phyloP scores from a whole-genome alignment of 108 stramenopile genomes.

The Epipyxis sp. region DNA sequence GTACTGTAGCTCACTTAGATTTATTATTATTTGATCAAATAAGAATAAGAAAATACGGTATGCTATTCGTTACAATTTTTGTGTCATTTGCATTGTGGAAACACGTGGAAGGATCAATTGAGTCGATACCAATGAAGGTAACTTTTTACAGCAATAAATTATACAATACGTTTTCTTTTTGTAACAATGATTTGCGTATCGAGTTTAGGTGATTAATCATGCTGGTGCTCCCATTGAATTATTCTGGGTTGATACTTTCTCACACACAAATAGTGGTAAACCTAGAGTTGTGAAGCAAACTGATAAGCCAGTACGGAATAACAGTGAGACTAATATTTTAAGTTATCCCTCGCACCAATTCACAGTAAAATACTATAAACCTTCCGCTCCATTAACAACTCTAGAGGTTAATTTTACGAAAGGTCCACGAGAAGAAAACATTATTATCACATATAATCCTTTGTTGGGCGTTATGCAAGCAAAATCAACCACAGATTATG shows the following conservation, averaged over 20 bases:
- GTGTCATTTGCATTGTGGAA: no score
- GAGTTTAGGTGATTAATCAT: constrained; percentile 4
- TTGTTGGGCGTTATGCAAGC: no score
- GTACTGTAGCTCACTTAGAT: no score
- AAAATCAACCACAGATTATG: not conserved
- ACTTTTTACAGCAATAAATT: not conserved
- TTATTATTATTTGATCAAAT: no score
- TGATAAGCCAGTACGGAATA: not conserved
- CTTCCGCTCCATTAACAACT: no score
- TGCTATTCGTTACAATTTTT: no score
- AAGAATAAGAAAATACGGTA: no score
- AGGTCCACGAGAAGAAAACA: not conserved
- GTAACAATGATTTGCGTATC: not conserved
- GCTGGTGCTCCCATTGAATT: constrained; percentile 21
- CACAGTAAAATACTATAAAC: not conserved
- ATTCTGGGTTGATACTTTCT: constrained; percentile 16
- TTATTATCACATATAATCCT: not conserved
- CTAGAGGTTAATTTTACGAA: constrained; percentile 4
- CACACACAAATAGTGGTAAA: not conserved
- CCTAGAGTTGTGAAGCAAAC: constrained; percentile 6
- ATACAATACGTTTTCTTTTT: not conserved
- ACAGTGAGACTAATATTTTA: not conserved
- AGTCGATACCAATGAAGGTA: constrained; percentile 21
- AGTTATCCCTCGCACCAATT: not conserved
- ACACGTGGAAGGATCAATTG: no score